Percentiles rank a stretch among this genome's conserved stretches.
Evolutionary conservation across 106 monocot species (phyloP).

Genomic region (Allium sativum): DNA sequence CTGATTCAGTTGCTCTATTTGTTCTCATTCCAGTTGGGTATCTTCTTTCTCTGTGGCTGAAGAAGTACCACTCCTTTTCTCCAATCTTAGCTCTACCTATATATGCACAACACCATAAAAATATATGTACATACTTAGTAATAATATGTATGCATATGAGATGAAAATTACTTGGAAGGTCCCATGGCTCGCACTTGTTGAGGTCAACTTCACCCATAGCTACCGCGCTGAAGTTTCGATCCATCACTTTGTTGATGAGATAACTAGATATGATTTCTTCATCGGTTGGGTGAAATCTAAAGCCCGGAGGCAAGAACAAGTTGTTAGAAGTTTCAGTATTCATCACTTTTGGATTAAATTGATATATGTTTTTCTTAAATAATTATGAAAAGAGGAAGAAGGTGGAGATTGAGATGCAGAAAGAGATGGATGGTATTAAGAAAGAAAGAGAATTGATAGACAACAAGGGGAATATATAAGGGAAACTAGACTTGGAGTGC

Average conservation of each 20-base stretch:
- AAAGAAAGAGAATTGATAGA: background rate
- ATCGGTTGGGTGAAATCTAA: conserved; percentile 54
- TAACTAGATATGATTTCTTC: conserved; percentile 46
- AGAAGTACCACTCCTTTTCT: conserved; percentile 65
- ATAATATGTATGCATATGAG: background rate
- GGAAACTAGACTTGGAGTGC: background rate
- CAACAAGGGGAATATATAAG: background rate
- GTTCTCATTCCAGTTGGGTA: conserved; percentile 71
- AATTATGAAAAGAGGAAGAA: background rate
- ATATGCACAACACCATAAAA: background rate
- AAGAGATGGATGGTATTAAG: background rate
- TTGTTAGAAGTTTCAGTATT: background rate
- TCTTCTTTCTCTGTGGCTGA: conserved; percentile 52
- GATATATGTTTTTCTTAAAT: too few species aligned
- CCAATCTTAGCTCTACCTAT: conserved; percentile 55
- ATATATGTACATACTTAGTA: background rate
- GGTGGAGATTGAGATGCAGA: background rate
- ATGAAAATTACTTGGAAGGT: conserved; percentile 48
- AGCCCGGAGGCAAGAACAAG: conserved; percentile 42
- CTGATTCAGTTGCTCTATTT: conserved; percentile 58
- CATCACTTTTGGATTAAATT: background rate
- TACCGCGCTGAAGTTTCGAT: conserved; percentile 25
- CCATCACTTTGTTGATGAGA: conserved; percentile 27
- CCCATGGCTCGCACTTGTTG: conserved; percentile 91
- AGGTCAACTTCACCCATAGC: conserved; percentile 74